Conservation (phyloP, 106 monocot species). For the Vanilla planifolia region DNA sequence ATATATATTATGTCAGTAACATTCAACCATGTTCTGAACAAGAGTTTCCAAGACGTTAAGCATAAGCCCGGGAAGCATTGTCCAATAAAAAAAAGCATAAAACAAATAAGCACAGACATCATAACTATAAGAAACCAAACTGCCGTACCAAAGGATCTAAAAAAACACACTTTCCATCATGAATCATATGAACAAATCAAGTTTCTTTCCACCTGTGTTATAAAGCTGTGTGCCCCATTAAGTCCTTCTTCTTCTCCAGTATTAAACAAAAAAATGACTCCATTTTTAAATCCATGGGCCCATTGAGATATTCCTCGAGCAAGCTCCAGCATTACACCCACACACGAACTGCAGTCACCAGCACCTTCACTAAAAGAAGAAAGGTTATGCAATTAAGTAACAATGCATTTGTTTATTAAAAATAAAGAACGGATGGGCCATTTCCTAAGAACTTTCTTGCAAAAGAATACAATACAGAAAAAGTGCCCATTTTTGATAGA, state of each 20-base stretch:
- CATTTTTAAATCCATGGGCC: conserved; percentile 98
- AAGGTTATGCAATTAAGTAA: no score
- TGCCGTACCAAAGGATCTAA: no score
- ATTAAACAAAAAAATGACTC: conserved; percentile 88
- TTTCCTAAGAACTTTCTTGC: no score
- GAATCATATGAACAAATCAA: not conserved
- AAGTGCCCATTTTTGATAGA: no score
- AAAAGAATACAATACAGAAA: no score
- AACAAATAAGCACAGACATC: no score
- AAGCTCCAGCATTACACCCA: conserved; percentile 95
- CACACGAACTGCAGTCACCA: conserved; percentile 97
- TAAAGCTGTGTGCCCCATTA: conserved; percentile 95
- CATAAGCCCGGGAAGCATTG: no score
- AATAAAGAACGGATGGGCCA: no score
- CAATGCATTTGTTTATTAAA: no score
- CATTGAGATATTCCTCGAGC: conserved; percentile 92
- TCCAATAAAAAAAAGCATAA: no score
- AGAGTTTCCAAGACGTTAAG: no score
- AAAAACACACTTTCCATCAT: not conserved
- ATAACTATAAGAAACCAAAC: no score
- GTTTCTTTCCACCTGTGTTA: conserved; percentile 64
- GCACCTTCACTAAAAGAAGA: conserved; percentile 73
- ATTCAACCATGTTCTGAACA: not conserved
- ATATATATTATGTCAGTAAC: not conserved
- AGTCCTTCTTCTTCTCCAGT: conserved; percentile 99